These are phyloP conservation scores for Cadophora sp. DNA, from an alignment of 2,329 filamentous ascomycete species.

Conservation along the genomic window DNA sequence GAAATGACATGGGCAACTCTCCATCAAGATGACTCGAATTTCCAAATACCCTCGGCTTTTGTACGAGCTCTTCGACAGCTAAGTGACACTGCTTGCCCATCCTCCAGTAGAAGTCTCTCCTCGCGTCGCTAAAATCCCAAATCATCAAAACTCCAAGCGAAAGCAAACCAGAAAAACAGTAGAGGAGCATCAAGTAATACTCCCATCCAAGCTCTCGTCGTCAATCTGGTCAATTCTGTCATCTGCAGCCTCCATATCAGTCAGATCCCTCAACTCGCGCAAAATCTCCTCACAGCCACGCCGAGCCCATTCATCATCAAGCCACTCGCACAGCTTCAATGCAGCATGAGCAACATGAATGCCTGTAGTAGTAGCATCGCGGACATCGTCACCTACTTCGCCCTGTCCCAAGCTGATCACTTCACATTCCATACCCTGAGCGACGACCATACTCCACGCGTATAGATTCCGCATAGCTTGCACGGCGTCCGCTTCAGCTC, in stretches of 20 bases:
- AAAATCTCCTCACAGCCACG: conserved; percentile 20
- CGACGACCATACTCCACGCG: conserved; percentile 31
- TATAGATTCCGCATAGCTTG: conserved; percentile 33
- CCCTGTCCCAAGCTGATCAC: neutral
- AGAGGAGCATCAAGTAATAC: neutral
- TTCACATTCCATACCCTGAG: conserved; percentile 25
- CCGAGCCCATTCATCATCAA: conserved; percentile 26
- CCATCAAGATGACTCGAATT: too few relatives aligned
- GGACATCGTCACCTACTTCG: neutral
- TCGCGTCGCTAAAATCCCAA: neutral
- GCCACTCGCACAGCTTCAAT: conserved; percentile 29
- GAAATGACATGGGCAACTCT: too few relatives aligned
- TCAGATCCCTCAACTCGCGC: conserved; percentile 28
- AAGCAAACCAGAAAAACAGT: neutral
- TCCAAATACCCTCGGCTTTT: too few relatives aligned
- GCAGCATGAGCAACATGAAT: conserved; percentile 25
- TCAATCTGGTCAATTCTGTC: conserved; percentile 8
- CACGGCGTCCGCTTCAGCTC: conserved; percentile 31
- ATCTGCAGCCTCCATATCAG: neutral
- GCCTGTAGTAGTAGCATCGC: neutral
- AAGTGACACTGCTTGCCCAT: neutral
- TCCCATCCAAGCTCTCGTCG: conserved; percentile 13
- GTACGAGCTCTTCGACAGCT: too few relatives aligned
- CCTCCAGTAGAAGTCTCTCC: neutral
- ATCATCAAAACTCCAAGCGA: neutral